Percentiles rank a stretch among this genome's conserved stretches.
These are phyloP conservation scores for Calonectria montana DNA, from an alignment of 2,329 filamentous ascomycete species.

Conservation along the genomic window DNA sequence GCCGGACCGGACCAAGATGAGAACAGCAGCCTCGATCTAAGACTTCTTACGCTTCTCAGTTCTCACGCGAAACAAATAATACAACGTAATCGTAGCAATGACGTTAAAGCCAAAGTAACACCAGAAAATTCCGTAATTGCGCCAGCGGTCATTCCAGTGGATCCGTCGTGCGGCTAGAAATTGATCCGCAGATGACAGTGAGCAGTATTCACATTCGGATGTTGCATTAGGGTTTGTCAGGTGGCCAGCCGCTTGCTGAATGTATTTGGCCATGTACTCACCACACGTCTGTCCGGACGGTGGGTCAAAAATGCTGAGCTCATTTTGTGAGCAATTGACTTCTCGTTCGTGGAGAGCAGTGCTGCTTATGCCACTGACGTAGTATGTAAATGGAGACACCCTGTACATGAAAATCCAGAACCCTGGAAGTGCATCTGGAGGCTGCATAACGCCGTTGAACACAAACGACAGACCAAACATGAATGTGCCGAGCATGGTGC, in stretches of 20 bases:
- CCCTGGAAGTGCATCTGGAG: conserved; percentile 50
- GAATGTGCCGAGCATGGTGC: conserved; percentile 2
- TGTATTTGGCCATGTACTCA: conserved; percentile 3
- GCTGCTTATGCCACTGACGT: conserved; percentile 71
- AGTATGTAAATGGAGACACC: conserved; percentile 24
- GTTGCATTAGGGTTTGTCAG: conserved; percentile 68
- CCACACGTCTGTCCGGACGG: conserved; percentile 49
- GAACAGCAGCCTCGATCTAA: not conserved
- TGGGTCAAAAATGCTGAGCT: conserved; percentile 71
- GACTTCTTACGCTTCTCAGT: conserved; percentile 9
- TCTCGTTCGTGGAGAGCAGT: conserved; percentile 66
- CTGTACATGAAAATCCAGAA: conserved; percentile 31
- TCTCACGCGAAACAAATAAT: conserved; percentile 55
- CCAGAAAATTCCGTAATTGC: conserved; percentile 75
- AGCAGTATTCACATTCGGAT: conserved; percentile 71
- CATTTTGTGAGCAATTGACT: conserved; percentile 61
- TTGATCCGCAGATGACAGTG: conserved; percentile 67
- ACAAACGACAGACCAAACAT: conserved; percentile 60
- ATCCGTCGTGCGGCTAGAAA: conserved; percentile 59
- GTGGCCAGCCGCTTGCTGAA: conserved; percentile 53
- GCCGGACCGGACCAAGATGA: not conserved
- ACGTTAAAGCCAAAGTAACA: conserved; percentile 72
- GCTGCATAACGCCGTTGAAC: conserved; percentile 71
- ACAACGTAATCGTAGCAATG: conserved; percentile 63
- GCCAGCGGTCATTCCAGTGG: conserved; percentile 64